Evolutionary conservation across 2,329 filamentous ascomycete species (phyloP), one percentile per base, ranked within the genome.

Genomic region (Sclerotinia trifoliorum): DNA sequence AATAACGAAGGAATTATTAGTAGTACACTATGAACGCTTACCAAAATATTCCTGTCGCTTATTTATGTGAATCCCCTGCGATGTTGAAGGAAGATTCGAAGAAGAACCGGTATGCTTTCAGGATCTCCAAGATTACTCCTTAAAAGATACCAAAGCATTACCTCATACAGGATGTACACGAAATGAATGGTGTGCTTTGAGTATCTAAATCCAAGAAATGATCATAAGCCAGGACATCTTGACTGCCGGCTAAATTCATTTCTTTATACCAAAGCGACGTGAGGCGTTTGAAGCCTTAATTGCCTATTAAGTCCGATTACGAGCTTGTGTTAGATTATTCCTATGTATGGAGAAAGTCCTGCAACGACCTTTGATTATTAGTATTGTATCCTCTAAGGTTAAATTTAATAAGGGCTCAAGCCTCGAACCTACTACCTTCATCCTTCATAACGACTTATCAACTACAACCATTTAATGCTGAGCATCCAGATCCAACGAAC

Each of bases 401-500:
- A 55, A n/a, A 32, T 21, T 35, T 6, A 35, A 48, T 48, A 57
- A 57, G 29, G 55, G 55, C 35, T 57, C 26, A 48, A 32, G 44
- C 44, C 44, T 35, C 58, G 48, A 49, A 15, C 19, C 21, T 39
- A 57, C 35, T 39, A 42, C 24, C 15, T 63, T 26, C 29, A 51
- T 42, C 29, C 32, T 39, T 5, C 39, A 3, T 24, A 46, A 46
- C 32, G 26, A 24, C 21, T 51, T 26, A 39, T 62, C 60, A 39
- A n/a, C 32, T 42, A 46, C 46, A 32, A n/a, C 15, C 46, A 46
- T 51, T 46, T 26, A 39, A 51, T 62, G 60, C 60, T 62, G 15
- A 26, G 19, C 55, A 42, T 42, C 35, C 10, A 11, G 15, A n/a
- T 46, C 21, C 19, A 49, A 39, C 46, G 8, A 39, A 19, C 21